Evolutionary conservation across 495 filamentous ascomycete species (phyloP), one percentile per base, ranked within the genome.

Genomic region (Trichoderma virens): DNA sequence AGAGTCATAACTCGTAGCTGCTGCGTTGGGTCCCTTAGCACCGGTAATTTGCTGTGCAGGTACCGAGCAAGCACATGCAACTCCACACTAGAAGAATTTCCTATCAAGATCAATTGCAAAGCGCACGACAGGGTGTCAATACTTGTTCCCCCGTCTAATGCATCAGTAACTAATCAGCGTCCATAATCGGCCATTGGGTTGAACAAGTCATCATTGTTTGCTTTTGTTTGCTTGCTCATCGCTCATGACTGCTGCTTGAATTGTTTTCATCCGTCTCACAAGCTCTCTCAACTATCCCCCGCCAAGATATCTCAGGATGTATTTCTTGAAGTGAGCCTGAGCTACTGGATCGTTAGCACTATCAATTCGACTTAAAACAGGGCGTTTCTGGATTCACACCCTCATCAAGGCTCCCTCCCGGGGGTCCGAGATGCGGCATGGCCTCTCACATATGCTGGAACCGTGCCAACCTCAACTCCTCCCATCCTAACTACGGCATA

Each of bases 371-470:
- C 23, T n/a, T 47, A 5, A 20, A n/a, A 23, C 18, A 47, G 20
- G 20, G n/a, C 18, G 9, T 25, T 47, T 8, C 43, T 47, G 8
- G 43, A 47, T 23, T 47, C 43, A 1, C 43, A 47, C 18, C 20
- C 18, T 25, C 43, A 23, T 20, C 14, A 20, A 47, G 20, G n/a
- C 43, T 20, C 20, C 20, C 34, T 8, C 9, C n/a, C 43, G 43
- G 43, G 18, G 18, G 43, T 47, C 43, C 43, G 85, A 77, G 85
- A 88, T 88, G 59, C 59, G 59, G 31, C 59, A 61, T 39, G 31
- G 59, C 59, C 30, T 38, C 59, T 25, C n/a, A n/a, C 30, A 25
- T n/a, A 13, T 35, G 20, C 28, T 61, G 59, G 59, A 61, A 18
- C 31, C 59, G 59, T 35, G 31, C 59, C 59, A 23, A 11, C 31